Evolutionary conservation across 2,329 filamentous ascomycete species (phyloP).

Genomic region (Ophiocordyceps camponoti-rufipedis): DNA sequence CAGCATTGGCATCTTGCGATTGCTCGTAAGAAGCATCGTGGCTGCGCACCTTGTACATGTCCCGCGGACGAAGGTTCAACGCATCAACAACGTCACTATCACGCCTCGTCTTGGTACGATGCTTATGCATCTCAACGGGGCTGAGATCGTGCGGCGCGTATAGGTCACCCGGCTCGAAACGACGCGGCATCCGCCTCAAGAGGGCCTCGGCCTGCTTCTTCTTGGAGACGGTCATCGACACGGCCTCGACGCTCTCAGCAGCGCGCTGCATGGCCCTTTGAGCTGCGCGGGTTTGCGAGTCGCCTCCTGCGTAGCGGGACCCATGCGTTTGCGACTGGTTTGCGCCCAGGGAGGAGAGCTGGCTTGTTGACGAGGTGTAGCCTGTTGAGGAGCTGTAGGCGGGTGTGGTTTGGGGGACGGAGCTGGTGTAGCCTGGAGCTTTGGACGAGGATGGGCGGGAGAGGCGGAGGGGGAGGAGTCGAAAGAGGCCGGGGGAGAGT

Average conservation of each 20-base stretch:
- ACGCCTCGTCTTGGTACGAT: conserved; percentile 41
- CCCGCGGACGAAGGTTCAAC: conserved; percentile 60
- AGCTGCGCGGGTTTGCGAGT: not conserved
- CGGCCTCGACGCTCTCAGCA: not conserved
- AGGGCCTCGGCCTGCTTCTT: conserved; percentile 28
- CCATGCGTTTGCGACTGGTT: too few relatives aligned
- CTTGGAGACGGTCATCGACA: conserved; percentile 11
- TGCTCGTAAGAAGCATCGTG: not conserved
- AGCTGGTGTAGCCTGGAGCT: too few relatives aligned
- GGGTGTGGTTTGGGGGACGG: too few relatives aligned
- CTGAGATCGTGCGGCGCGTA: conserved; percentile 83
- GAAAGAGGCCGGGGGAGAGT: too few relatives aligned
- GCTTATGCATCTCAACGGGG: conserved; percentile 63
- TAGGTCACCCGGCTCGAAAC: conserved; percentile 63
- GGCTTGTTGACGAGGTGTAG: too few relatives aligned
- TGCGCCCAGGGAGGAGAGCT: too few relatives aligned
- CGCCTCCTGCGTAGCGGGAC: too few relatives aligned
- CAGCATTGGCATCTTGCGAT: not conserved
- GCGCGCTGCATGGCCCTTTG: not conserved
- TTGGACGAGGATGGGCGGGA: too few relatives aligned
- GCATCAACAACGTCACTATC: conserved; percentile 60
- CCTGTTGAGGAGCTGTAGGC: too few relatives aligned
- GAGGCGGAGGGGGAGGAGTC: too few relatives aligned
- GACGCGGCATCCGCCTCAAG: conserved; percentile 46
- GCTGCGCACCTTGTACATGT: conserved; percentile 61